A percentile compares a stretch with the other conserved stretches of the same genome.
These are phyloP conservation scores for Termitomyces eurrhizus DNA, from an alignment of 768 basidiomycete genomes.

Conservation along the genomic window DNA sequence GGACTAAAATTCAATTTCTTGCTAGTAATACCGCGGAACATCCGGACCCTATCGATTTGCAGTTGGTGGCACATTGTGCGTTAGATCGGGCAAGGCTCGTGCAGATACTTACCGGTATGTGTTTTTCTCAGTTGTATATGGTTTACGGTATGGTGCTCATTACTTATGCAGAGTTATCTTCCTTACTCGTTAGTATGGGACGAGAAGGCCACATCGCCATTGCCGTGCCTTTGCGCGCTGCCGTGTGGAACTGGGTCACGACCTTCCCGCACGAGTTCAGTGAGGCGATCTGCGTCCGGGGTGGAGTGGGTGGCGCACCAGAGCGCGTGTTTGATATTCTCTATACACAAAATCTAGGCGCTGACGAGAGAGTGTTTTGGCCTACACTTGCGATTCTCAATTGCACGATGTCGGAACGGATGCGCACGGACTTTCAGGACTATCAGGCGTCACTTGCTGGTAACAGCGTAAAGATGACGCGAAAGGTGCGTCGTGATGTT, in stretches of 20 bases:
- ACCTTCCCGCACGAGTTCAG: constrained; percentile 76
- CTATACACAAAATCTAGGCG: constrained; percentile 42
- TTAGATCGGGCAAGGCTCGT: constrained; percentile 67
- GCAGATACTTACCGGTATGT: constrained; percentile 64
- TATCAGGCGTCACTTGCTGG: constrained; percentile 36
- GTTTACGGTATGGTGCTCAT: constrained; percentile 4
- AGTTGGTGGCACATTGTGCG: constrained; percentile 73
- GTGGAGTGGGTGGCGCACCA: constrained; percentile 73
- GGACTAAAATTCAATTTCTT: constrained; percentile 63
- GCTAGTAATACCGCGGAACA: constrained; percentile 37
- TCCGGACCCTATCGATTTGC: constrained; percentile 70
- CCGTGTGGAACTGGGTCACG: constrained; percentile 90
- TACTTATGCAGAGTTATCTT: constrained; percentile 59
- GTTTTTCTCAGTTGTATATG: not conserved
- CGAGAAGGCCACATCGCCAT: constrained; percentile 69
- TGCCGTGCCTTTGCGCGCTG: constrained; percentile 66
- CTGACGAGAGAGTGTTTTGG: constrained; percentile 62
- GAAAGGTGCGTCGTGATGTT: constrained; percentile 29
- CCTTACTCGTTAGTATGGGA: constrained; percentile 79
- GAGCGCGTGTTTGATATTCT: constrained; percentile 86
- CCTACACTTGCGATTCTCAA: constrained; percentile 75
- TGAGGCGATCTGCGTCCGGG: constrained; percentile 58
- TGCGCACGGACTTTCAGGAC: constrained; percentile 59
- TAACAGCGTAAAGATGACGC: constrained; percentile 25
- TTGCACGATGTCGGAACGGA: constrained; percentile 70